Base-by-base conservation (phyloP, 2,329 filamentous ascomycete genomes). In the Zalaria sp. region DNA sequence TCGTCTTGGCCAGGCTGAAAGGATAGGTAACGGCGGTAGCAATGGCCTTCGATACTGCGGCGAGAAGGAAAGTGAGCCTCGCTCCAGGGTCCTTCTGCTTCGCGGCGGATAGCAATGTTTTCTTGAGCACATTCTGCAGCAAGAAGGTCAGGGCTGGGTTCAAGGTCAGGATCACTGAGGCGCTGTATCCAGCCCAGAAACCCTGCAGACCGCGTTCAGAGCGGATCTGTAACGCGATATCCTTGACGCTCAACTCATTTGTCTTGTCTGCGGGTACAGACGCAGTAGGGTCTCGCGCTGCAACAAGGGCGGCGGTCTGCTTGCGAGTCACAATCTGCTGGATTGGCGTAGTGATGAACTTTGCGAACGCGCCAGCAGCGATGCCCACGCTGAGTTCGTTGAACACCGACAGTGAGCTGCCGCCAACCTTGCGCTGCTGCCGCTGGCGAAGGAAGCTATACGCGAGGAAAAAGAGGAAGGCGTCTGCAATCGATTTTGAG, bases 61-160 rank as follows among this genome's bases (percentile, higher is more conserved):
- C 86, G 7, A 83, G 58, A 1, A 83, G 55, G 53, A 83, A 83
- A 0, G 73, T 80, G 5, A 73, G 53, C 35, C 61, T 60, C 0
- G 74, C 60, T 0, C 71, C 68, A 0, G 76, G 72, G 10, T 72
- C 65, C 4, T 67, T 63, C 5, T 71, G 64, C 50, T 66, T 71
- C 34, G 67, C 63, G 5, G 66, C 62, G 3, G 71, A 67, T 1
- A 86, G 65, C 3, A 82, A 56, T 1, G 68, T 56, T 40, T 74
- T 69, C 49, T 80, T 78, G 18, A 88, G 63, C 5, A 79, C 63
- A 51, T 85, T 79, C 54, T 93, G 84, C 27, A 93, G 66, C 50
- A 89, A 79, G 57, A 94, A 88, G 0, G 88, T 93, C 48, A 94
- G 72, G 49, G 81, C 81, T 1, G 88, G 87, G 53, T 94, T 94